These are phyloP conservation scores for Hylodesmum podocarpum DNA, from an alignment of 306 rosid genomes.

Conservation along the genomic window DNA sequence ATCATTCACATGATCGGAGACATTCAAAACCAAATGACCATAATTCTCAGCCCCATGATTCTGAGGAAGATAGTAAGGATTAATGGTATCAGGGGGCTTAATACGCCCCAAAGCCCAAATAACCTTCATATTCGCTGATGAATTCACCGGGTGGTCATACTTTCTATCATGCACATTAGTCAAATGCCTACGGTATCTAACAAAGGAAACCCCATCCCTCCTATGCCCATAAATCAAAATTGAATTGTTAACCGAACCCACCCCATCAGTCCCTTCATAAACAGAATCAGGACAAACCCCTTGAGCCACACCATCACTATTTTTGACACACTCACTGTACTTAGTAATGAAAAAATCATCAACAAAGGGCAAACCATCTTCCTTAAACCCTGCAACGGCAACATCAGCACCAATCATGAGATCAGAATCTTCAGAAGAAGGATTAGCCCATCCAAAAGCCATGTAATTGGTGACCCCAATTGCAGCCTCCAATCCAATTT, in stretches of 20 bases:
- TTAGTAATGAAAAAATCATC: slow-evolving; percentile 72
- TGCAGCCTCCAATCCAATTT: slow-evolving; percentile 83
- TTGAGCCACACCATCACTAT: slow-evolving; percentile 46
- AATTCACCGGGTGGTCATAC: slow-evolving; percentile 68
- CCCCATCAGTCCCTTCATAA: slow-evolving; percentile 45
- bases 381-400: slow-evolving; percentile 72
- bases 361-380: slow-evolving; percentile 71
- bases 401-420: slow-evolving; percentile 82
- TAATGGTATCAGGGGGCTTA: slow-evolving; percentile 72
- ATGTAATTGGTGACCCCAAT: slow-evolving; percentile 67
- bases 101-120: slow-evolving; percentile 85
- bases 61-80: slow-evolving; percentile 83
- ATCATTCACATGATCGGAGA: slow-evolving; percentile 64
- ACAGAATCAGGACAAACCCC: slow-evolving; percentile 92
- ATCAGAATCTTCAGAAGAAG: slow-evolving; percentile 41
- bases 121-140: slow-evolving; percentile 54
- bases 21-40: slow-evolving; percentile 68
- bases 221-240: slow-evolving; percentile 67
- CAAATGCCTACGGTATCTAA: slow-evolving; percentile 71
- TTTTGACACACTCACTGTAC: slow-evolving; percentile 64
- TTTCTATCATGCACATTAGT: slow-evolving; percentile 43
- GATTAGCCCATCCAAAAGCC: slow-evolving; percentile 92
- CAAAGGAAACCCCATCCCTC: slow-evolving; percentile 60
- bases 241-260: slow-evolving; percentile 42
- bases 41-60: slow-evolving; percentile 66